These are phyloP conservation scores for Ogataea ganodermae DNA, from an alignment of 805 yeast genomes.

Conservation along the genomic window DNA sequence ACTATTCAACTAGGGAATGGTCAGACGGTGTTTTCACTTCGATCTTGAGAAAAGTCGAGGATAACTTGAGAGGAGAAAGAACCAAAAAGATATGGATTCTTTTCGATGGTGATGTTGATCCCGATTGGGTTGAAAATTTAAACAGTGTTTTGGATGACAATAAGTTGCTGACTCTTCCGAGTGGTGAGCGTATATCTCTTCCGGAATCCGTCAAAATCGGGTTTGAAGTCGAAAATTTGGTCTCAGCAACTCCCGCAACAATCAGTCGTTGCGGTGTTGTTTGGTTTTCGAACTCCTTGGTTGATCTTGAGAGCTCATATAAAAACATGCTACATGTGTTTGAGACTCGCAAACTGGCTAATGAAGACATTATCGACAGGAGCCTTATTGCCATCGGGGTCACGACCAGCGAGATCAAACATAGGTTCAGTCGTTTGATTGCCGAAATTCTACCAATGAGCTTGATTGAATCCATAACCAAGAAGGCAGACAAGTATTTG, in stretches of 20 bases:
- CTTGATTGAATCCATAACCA: slow-evolving; percentile 26
- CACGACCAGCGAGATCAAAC: slow-evolving; percentile 5
- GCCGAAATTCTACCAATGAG: slow-evolving; percentile 12
- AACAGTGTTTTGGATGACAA: slow-evolving; percentile 93
- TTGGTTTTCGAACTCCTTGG: slow-evolving; percentile 53
- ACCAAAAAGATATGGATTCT: slow-evolving; percentile 68
- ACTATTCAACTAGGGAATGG: slow-evolving; percentile 85
- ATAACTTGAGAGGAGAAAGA: slow-evolving; percentile 60
- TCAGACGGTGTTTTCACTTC: slow-evolving; percentile 81
- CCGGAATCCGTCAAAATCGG: slow-evolving; percentile 64
- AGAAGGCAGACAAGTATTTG: slow-evolving; percentile 29
- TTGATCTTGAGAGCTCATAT: slow-evolving; percentile 13
- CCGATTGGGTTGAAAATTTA: slow-evolving; percentile 88
- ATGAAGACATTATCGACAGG: background rate
- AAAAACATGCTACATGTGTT: slow-evolving; percentile 17
- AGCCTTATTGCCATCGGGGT: slow-evolving; percentile 6
- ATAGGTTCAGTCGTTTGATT: slow-evolving; percentile 7
- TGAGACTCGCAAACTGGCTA: slow-evolving; percentile 17
- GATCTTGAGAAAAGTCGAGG: slow-evolving; percentile 57
- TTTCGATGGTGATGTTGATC: slow-evolving; percentile 92
- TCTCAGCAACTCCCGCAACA: slow-evolving; percentile 84
- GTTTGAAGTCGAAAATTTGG: slow-evolving; percentile 73
- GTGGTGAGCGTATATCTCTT: slow-evolving; percentile 78
- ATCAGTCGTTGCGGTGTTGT: slow-evolving; percentile 90
- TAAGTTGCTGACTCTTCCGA: slow-evolving; percentile 75